phyloP scores from a whole-genome alignment of 2,329 filamentous ascomycete genomes.

The Escovopsis sp. region DNA sequence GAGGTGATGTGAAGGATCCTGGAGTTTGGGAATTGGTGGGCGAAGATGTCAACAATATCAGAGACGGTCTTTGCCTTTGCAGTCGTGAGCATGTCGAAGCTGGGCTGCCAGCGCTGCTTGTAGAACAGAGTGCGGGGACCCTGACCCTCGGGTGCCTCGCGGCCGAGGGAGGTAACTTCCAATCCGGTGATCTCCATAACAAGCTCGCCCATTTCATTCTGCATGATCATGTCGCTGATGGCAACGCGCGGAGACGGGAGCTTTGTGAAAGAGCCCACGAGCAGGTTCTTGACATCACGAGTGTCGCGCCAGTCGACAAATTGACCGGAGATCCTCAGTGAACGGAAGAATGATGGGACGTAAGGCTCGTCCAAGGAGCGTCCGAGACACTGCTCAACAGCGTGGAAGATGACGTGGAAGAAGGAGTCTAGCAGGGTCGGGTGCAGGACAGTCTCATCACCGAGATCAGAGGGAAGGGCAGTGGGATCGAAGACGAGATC shows the following conservation, averaged over 20 bases:
- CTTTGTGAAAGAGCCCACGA: slow-evolving; percentile 11
- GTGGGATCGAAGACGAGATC: slow-evolving; percentile 10
- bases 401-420: slow-evolving; percentile 14
- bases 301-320: slow-evolving; percentile 9
- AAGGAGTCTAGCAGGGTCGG: slow-evolving; percentile 12
- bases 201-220: slow-evolving; percentile 8
- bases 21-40: slow-evolving; percentile 12
- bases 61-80: slow-evolving; percentile 6
- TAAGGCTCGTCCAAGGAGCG: slow-evolving; percentile 12
- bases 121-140: slow-evolving; percentile 11
- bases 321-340: slow-evolving; percentile 9
- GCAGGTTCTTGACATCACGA: slow-evolving; percentile 6
- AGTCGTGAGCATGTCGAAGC: slow-evolving; percentile 10
- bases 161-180: slow-evolving; percentile 11
- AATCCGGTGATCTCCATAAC: slow-evolving; percentile 12
- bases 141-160: slow-evolving; percentile 8
- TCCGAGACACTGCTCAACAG: slow-evolving; percentile 11
- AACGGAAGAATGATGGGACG: slow-evolving; percentile 12
- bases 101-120: slow-evolving; percentile 12
- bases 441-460: slow-evolving; percentile 12
- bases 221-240: slow-evolving; percentile 12
- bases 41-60: slow-evolving; percentile 10
- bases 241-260: slow-evolving; percentile 12
- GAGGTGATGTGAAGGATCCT: slow-evolving; percentile 11
- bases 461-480: slow-evolving; percentile 6